These are phyloP conservation scores for Tilletia caries DNA, from an alignment of 1,284 basidiomycete species.

Conservation along the genomic window DNA sequence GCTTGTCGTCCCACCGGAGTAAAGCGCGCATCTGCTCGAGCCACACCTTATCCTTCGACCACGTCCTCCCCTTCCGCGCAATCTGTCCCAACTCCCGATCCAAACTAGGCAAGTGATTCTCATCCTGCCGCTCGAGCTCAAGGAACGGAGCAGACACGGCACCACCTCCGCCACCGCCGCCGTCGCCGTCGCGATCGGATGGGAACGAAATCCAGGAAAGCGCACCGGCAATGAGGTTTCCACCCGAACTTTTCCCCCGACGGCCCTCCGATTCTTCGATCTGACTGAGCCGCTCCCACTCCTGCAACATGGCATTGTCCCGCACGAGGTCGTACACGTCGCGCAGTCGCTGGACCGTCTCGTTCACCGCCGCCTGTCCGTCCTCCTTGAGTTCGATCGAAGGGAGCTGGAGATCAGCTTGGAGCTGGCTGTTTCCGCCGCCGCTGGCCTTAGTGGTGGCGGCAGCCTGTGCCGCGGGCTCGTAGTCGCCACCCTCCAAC, in stretches of 20 bases:
- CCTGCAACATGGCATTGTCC: conserved; percentile 3
- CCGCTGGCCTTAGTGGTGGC: too few species aligned
- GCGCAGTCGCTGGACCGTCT: background rate
- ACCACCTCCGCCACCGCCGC: too few species aligned
- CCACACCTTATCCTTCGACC: conserved; percentile 8
- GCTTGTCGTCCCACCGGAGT: background rate
- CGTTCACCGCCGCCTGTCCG: background rate
- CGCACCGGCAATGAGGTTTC: too few species aligned
- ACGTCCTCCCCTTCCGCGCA: background rate
- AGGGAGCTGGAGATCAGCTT: background rate
- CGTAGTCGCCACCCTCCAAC: background rate
- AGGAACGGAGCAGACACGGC: too few species aligned
- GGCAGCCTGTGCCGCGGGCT: background rate
- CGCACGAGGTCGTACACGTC: conserved; percentile 9
- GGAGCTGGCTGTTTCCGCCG: background rate
- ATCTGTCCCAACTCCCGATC: background rate
- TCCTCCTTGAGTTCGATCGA: background rate
- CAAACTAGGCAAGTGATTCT: background rate
- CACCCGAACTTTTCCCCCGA: too few species aligned
- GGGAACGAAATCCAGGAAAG: too few species aligned
- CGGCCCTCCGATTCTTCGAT: too few species aligned
- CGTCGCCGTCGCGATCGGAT: too few species aligned
- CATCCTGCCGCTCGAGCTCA: background rate
- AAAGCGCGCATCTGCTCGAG: conserved; percentile 1
- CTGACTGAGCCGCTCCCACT: background rate